A percentile compares a stretch with the other conserved stretches of the same genome.
Conservation (phyloP, 176 grass and related monocot species). For the Zizania latifolia region DNA sequence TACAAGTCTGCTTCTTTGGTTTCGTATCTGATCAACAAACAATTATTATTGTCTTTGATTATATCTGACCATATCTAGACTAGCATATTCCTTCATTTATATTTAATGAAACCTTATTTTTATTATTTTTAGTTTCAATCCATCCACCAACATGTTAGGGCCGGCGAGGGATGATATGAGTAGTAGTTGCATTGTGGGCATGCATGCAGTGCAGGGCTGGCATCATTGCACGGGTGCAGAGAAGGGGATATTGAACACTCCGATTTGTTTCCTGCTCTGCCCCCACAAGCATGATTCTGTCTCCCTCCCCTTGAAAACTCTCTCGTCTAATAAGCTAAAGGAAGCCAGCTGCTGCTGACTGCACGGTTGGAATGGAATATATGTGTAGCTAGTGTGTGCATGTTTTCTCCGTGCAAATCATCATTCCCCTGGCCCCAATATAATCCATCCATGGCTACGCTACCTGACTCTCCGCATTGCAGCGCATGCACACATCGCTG, state of each 20-base stretch:
- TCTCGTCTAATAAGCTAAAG: background rate
- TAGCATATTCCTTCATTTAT: too few relatives aligned
- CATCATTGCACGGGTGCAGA: slow-evolving; percentile 21
- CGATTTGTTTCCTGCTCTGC: background rate
- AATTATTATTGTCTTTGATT: too few relatives aligned
- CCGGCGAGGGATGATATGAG: too few relatives aligned
- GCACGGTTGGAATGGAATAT: too few relatives aligned
- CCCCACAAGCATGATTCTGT: slow-evolving; percentile 33
- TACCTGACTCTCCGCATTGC: background rate
- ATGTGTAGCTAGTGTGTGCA: too few relatives aligned
- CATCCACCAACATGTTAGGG: too few relatives aligned
- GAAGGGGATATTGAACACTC: background rate
- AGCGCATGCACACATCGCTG: background rate
- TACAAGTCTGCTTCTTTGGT: too few relatives aligned
- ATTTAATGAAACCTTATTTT: too few relatives aligned
- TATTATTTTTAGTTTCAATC: too few relatives aligned
- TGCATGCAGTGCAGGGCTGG: background rate
- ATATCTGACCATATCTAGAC: too few relatives aligned
- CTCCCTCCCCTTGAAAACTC: background rate
- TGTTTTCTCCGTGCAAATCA: slow-evolving; percentile 9
- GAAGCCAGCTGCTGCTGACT: too few relatives aligned
- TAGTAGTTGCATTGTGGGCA: background rate
- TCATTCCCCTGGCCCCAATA: slow-evolving; percentile 14
- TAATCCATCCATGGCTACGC: background rate
- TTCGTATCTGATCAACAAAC: too few relatives aligned